phyloP scores from a whole-genome alignment of 176 grass and related monocot species.

The Carex kokanica region DNA sequence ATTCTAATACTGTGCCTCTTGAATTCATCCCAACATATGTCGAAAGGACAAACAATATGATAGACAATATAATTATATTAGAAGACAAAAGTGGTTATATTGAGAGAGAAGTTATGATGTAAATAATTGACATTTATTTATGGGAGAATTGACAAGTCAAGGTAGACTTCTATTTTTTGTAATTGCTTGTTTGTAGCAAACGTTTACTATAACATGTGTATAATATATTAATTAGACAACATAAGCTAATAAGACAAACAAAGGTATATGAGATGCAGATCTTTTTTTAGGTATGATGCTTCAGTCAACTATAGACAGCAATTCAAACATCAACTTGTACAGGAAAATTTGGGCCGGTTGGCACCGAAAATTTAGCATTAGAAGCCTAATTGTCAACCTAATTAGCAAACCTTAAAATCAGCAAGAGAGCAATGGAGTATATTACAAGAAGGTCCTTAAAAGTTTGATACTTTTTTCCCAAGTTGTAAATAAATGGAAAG shows the following conservation, averaged over 20 bases:
- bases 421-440: background rate
- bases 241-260: background rate
- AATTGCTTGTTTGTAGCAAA: background rate
- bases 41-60: background rate
- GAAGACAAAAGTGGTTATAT: background rate
- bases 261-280: no score
- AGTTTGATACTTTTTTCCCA: background rate
- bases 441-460: background rate
- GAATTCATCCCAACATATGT: background rate
- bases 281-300: background rate
- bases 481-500: background rate
- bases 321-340: conserved; percentile 11
- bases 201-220: background rate
- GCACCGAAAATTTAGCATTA: conserved; percentile 15
- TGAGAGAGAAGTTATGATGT: background rate
- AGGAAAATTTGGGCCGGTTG: conserved; percentile 1
- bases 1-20: background rate
- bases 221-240: background rate
- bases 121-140: background rate
- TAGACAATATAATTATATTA: background rate
- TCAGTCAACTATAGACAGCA: background rate
- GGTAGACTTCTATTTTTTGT: background rate
- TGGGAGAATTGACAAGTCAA: background rate
- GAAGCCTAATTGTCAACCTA: conserved; percentile 7
- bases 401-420: background rate